Percentiles rank a stretch among this genome's conserved stretches.
Evolutionary conservation across 306 rosid genomes (phyloP).

Genomic region (Crotalaria pallida): DNA sequence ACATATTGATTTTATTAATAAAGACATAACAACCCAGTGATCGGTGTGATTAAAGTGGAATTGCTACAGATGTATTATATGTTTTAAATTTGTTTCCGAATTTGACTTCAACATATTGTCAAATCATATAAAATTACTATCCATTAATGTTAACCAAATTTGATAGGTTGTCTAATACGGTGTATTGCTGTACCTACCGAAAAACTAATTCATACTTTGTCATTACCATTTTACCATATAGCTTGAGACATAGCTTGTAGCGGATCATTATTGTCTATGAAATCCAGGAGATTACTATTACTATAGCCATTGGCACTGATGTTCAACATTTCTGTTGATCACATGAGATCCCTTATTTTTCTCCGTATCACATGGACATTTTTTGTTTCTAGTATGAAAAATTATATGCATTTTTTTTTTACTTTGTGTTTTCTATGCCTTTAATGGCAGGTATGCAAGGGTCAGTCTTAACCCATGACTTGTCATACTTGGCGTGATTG

Average conservation of each 20-base stretch:
- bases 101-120: neutral
- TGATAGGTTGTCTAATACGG: neutral
- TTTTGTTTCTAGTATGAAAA: slow-evolving; percentile 1
- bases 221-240: neutral
- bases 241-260: neutral
- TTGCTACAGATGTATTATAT: neutral
- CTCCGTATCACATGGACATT: neutral
- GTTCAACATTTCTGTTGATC: neutral
- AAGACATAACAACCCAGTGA: no score
- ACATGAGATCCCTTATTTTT: neutral
- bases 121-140: neutral
- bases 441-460: neutral
- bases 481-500: no score
- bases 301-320: neutral
- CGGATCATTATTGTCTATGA: neutral
- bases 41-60: no score
- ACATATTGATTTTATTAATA: no score
- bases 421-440: slow-evolving; percentile 2
- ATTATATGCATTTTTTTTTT: neutral
- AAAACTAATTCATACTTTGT: neutral
- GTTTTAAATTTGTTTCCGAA: neutral
- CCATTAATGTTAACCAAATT: neutral
- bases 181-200: neutral
- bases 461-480: no score
- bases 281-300: slow-evolving; percentile 10